Base-by-base conservation (phyloP, 2,329 filamentous ascomycete genomes). In the Pseudogymnoascus sp. region DNA sequence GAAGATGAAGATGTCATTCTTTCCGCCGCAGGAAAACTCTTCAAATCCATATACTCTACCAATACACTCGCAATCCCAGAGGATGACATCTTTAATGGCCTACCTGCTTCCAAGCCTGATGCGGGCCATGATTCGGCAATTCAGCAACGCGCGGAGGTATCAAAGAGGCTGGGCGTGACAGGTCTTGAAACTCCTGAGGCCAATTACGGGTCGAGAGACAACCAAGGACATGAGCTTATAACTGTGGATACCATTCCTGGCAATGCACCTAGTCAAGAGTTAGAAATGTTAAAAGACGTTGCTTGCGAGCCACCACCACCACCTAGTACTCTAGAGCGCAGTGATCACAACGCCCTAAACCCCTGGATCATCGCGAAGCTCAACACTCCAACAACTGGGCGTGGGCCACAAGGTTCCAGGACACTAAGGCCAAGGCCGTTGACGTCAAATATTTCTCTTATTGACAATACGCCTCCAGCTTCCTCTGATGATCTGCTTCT, bases 1-100 rank as follows among this genome's bases (percentile, higher is more conserved):
- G 78, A 77, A 4, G 77, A 90, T 61, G 82, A 86, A 26, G 68
- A 59, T 40, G 35, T 72, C 1, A 67, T 84, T 2, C n/a, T 82
- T 2, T 67, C 69, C 4, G 72, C 67, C 33, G 65, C 70, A n/a
- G 72, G 74, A 40, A 64, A 63, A 3, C 53, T 71, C 5, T 71
- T 74, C 57, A 69, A 66, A 47, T 64, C 65, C 7, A 28, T 72
- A 1, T 74, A 57, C 50, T 57, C 28, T 33, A 21, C 28, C 50
- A 33, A 21, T 57, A 21, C 10, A n/a, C 15, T 17, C 8, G 9
- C 15, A n/a, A 13, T 33, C 1, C 70, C 84, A 17, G 82, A 80
- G 21, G 68, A 71, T 31, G 71, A 74, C 5, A 65, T 77, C 7
- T 83, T 84, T 60, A 62, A 47, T 57, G 53, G 17, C 3, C 4